phyloP scores from a whole-genome alignment of 1,139 yeast species.

The Casaregolazyma lundiana region DNA sequence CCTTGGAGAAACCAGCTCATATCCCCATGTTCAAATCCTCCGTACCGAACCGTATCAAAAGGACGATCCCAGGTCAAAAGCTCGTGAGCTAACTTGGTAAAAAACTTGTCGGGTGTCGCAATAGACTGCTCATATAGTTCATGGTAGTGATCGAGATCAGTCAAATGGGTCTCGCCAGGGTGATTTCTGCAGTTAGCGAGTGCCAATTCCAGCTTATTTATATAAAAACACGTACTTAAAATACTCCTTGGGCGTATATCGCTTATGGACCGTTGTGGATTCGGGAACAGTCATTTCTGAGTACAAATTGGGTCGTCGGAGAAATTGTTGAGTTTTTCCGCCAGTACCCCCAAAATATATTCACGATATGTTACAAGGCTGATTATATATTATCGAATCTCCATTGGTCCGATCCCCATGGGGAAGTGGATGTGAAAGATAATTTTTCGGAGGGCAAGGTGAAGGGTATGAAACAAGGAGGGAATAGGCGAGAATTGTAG shows the following conservation, averaged over 20 bases:
- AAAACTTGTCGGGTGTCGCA: conserved; percentile 75
- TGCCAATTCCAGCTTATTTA: background rate
- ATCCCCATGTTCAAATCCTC: conserved; percentile 74
- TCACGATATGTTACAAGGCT: background rate
- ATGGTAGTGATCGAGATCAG: conserved; percentile 62
- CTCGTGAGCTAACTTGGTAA: conserved; percentile 77
- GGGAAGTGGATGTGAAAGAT: background rate
- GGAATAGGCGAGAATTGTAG: background rate
- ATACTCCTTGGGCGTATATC: conserved; percentile 71
- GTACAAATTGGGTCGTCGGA: background rate
- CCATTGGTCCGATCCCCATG: conserved; percentile 2
- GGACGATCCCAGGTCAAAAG: conserved; percentile 81
- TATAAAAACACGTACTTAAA: conserved; percentile 43
- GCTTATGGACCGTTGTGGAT: conserved; percentile 62
- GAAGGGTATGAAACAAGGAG: background rate
- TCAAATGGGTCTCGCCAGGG: conserved; percentile 37
- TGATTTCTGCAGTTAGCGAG: conserved; percentile 28
- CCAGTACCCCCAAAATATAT: background rate
- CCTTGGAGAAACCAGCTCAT: conserved; percentile 93
- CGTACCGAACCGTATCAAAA: conserved; percentile 63
- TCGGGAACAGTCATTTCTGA: conserved; percentile 59
- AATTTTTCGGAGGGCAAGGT: background rate
- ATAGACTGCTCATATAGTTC: conserved; percentile 73
- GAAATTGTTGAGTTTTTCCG: background rate
- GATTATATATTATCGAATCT: background rate